Base-by-base conservation (phyloP, 345 rosid species). In the Eucalyptus viminalis region DNA sequence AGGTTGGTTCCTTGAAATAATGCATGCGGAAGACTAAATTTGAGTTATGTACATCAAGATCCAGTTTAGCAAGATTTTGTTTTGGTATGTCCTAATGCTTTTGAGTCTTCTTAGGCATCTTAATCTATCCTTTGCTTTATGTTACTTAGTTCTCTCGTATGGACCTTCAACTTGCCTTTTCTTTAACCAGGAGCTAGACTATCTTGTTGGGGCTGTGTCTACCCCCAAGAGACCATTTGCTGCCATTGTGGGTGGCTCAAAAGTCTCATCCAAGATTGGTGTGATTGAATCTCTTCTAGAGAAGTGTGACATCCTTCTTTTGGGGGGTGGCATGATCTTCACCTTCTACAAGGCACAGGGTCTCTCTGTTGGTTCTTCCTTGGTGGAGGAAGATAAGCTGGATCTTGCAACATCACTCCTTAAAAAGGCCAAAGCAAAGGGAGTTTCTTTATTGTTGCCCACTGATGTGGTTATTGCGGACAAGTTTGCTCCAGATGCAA, bases 321-420 rank as follows among this genome's bases (percentile, higher is more conserved):
- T 97, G 43, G 99, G 99, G 89, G 99, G 99, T 91, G 99, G 98
- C 90, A 97, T 97, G 99, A 96, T 96, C 80, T 97, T 90, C 92
- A 90, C 91, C 51, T 89, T 89, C 56, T 89, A 90, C 91, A 90
- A 90, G 88, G 91, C 91, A 24, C 91, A 96, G 88, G 98, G 99
- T 80, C 88, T 88, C 88, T 90, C 97, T 2, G 98, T 96, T 1
- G 99, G 99, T 47, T 94, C 98, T 89, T 96, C 99, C 69, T 95
- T 97, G 54, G 94, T 97, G 43, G 98, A 96, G 92, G 99, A 96
- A 40, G 91, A 88, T 67, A 90, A 87, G 89, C 91, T 90, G 22
- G 89, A 88, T 8, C 87, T 90, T 31, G 98, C 99, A 4, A 96
- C 93, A 89, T 90, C 96, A 14, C 98, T 97, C 87, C 94, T 97